Base-by-base conservation (phyloP, 352 stramenopile species). In the Globisporangium heterothallicum region DNA sequence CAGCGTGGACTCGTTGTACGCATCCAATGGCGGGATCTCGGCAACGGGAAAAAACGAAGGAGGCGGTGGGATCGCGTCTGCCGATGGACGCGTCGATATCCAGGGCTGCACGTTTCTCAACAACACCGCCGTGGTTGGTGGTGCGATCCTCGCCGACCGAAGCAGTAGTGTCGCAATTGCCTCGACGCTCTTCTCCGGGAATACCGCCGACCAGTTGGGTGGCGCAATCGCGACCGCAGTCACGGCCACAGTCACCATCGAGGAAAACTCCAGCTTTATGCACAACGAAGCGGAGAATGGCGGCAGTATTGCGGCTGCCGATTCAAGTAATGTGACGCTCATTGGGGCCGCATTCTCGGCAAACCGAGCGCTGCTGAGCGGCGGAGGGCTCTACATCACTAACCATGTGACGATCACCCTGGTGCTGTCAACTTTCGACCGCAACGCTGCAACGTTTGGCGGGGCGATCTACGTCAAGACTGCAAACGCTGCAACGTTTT, bases 11-110 rank as follows among this genome's bases (percentile, higher is more conserved):
- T 61, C 68, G 1, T 34, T 43, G 0, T 88, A 72, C 42, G 24
- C 56, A 0, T 53, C 45, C 10, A 88, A 88, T 45, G 69, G 69
- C 26, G 70, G 72, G 1, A 35, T 84, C 12, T 74, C 63, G 0
- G 36, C 53, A 0, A 80, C 70, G 6, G 77, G 77, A 1, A 88
- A 78, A 52, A 88, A 70, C 25, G 77, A 88, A 62, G 64, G 40
- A 1, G 77, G 77, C 4, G 77, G 77, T 0, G 77, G 58, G 0
- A 72, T 88, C n/a, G 61, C 68, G 12, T 42, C 56, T 6, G 49
- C 74, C 12, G 77, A 86, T 49, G 74, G 60, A 0, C 48, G 47
- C 10, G 44, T 84, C 12, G 58, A 66, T 1, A 43, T 86, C 25
- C 49, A 42, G 0, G 50, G 27, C 8, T 77, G 72, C 19, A 42